phyloP scores from a whole-genome alignment of 129 eudicot genomes.

The Escallonia herrerae region DNA sequence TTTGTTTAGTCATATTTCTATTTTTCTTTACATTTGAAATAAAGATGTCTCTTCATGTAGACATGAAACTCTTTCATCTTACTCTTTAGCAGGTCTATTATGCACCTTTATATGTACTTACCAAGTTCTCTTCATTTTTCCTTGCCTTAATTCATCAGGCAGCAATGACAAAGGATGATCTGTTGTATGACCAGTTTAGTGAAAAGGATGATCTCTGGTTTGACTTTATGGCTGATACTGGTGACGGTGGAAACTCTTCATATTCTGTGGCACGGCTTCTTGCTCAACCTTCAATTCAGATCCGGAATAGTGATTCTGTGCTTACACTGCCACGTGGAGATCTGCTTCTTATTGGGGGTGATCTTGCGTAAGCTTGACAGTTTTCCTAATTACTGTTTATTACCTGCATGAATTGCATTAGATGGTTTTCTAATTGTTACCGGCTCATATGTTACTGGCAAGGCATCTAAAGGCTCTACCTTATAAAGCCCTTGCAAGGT shows the following conservation, averaged over 20 bases:
- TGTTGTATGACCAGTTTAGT: conserved; percentile 71
- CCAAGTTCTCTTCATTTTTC: not conserved
- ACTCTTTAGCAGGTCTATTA: too few relatives aligned
- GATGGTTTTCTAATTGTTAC: not conserved
- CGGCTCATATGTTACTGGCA: not conserved
- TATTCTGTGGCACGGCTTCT: conserved; percentile 82
- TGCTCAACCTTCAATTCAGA: conserved; percentile 71
- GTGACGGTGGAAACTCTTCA: conserved; percentile 95
- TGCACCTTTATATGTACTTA: too few relatives aligned
- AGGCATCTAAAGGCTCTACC: not conserved
- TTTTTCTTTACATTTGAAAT: too few relatives aligned
- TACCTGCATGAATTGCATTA: not conserved
- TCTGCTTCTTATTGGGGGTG: conserved; percentile 97
- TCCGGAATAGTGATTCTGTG: conserved; percentile 25
- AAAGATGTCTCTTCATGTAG: too few relatives aligned
- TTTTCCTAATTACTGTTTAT: conserved; percentile 2
- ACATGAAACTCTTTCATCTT: too few relatives aligned
- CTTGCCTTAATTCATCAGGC: conserved; percentile 42
- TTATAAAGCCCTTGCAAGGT: not conserved
- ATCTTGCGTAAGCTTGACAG: conserved; percentile 86
- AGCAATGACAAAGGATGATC: conserved; percentile 81
- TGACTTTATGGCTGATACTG: conserved; percentile 99
- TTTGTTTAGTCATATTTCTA: too few relatives aligned
- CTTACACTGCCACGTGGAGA: conserved; percentile 66
- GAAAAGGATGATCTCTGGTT: conserved; percentile 89